Conservation (phyloP, 345 rosid genomes). For the Barbarea vulgaris region DNA sequence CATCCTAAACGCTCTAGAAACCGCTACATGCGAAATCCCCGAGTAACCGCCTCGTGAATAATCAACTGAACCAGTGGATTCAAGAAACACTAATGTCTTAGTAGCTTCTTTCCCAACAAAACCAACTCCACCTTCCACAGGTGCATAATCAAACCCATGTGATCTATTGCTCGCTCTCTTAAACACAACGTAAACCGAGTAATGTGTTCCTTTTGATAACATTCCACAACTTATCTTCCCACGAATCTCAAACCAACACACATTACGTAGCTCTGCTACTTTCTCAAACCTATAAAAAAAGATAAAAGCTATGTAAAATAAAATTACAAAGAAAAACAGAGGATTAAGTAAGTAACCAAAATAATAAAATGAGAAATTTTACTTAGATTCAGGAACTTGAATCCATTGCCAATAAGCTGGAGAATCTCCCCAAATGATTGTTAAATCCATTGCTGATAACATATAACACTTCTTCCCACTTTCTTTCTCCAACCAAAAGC, state of each 20-base stretch:
- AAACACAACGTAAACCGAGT: slow-evolving; percentile 49
- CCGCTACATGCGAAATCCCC: slow-evolving; percentile 1
- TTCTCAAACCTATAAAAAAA: slow-evolving; percentile 43
- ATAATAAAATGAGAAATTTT: background rate
- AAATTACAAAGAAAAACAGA: background rate
- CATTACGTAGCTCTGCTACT: slow-evolving; percentile 57
- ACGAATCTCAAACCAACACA: slow-evolving; percentile 59
- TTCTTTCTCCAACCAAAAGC: slow-evolving; percentile 55
- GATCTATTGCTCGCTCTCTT: slow-evolving; percentile 22
- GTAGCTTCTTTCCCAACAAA: slow-evolving; percentile 35
- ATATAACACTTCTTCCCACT: slow-evolving; percentile 66
- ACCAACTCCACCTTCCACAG: slow-evolving; percentile 49
- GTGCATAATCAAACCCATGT: slow-evolving; percentile 47
- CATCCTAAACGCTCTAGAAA: slow-evolving; percentile 34
- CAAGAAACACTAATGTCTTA: slow-evolving; percentile 30
- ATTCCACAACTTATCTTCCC: slow-evolving; percentile 45
- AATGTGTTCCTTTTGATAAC: slow-evolving; percentile 48
- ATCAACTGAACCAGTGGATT: background rate
- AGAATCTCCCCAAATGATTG: slow-evolving; percentile 57
- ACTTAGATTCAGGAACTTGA: slow-evolving; percentile 48
- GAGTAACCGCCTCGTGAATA: slow-evolving; percentile 8
- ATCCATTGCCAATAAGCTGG: slow-evolving; percentile 61
- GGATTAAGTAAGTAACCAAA: background rate
- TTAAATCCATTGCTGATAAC: slow-evolving; percentile 57
- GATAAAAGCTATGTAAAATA: background rate